Conservation (phyloP, 495 filamentous ascomycete species). For the Trichoderma orchidacearum region DNA sequence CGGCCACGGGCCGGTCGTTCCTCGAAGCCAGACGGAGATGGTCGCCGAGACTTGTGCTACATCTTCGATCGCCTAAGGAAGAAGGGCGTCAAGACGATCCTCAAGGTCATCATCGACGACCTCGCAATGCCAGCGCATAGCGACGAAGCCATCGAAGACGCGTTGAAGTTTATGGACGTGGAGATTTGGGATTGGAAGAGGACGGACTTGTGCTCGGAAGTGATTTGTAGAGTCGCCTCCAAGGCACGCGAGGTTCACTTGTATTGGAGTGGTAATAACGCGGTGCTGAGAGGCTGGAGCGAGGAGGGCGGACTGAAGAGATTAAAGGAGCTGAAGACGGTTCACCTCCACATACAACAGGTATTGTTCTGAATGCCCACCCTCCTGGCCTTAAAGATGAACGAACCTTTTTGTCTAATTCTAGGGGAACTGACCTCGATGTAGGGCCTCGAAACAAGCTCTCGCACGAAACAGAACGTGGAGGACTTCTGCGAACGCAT, state of each 20-base stretch:
- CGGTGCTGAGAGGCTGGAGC: conserved; percentile 12
- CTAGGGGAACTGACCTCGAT: no score
- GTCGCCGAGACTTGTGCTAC: conserved; percentile 10
- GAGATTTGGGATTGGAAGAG: conserved; percentile 25
- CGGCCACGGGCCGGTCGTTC: not conserved
- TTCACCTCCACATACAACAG: conserved; percentile 8
- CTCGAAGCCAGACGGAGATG: conserved; percentile 9
- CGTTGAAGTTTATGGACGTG: conserved; percentile 14
- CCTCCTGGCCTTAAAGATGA: no score
- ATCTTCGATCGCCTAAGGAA: conserved; percentile 12
- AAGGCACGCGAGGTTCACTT: conserved; percentile 16
- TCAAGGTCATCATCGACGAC: conserved; percentile 21
- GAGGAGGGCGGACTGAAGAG: conserved; percentile 6
- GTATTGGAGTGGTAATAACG: conserved; percentile 21
- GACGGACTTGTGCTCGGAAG: conserved; percentile 18
- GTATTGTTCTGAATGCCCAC: conserved; percentile 1
- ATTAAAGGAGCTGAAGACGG: conserved; percentile 8
- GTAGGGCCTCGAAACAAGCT: conserved; percentile 10
- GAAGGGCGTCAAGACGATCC: conserved; percentile 13
- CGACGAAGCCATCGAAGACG: conserved; percentile 20
- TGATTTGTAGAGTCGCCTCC: conserved; percentile 13
- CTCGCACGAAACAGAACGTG: conserved; percentile 9
- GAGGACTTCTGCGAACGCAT: conserved; percentile 7
- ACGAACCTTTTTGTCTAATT: no score
- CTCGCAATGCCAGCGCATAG: conserved; percentile 11